Base-by-base conservation (phyloP, 495 filamentous ascomycete species). In the Penicillium nucicola region DNA sequence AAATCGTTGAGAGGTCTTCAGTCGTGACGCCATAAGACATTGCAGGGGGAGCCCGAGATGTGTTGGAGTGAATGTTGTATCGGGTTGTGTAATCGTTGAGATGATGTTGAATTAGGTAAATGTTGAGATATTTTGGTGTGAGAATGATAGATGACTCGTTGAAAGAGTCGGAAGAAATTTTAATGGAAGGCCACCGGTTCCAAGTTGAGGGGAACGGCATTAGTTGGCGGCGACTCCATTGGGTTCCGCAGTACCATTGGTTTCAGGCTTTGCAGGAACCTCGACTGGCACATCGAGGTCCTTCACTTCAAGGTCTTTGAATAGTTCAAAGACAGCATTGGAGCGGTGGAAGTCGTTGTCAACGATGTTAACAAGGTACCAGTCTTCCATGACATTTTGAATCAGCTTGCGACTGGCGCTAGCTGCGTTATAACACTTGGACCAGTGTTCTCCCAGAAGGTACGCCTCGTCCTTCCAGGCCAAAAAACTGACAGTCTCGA, bases 391-490 rank as follows among this genome's bases (percentile, higher is more conserved):
- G 38, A 97, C 74, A 42, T 78, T 75, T 53, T 89, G 79, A 52
- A 99, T 87, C 45, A 97, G 66, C 56, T 85, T 79, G 32, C 95
- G 84, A 55, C 87, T 93, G n/a, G 89, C 84, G 57, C 80, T 92
- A 15, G 71, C 72, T 47, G 86, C 77, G 35, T 89, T 81, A 60
- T 96, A 86, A 61, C 95, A 97, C 55, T 88, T 87, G 18, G 89
- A 86, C 95, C 95, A 99, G 60, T 97, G 92, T 44, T 86, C 77
- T 38, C 95, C 95, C 18, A 99, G 81, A 48, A 86, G 83, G 72
- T 85, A 99, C 13, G 95, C 95, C 66, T 99, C 95, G 56, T 99
- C 95, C 74, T 96, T 96, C 95, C 95, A 99, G 20, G 95, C 95
- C 45, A 99, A 69, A 81, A 99, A 99, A 70, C 88, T 93, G 68